Conservation (phyloP, 345 rosid genomes). For the Hirschfeldia incana region DNA sequence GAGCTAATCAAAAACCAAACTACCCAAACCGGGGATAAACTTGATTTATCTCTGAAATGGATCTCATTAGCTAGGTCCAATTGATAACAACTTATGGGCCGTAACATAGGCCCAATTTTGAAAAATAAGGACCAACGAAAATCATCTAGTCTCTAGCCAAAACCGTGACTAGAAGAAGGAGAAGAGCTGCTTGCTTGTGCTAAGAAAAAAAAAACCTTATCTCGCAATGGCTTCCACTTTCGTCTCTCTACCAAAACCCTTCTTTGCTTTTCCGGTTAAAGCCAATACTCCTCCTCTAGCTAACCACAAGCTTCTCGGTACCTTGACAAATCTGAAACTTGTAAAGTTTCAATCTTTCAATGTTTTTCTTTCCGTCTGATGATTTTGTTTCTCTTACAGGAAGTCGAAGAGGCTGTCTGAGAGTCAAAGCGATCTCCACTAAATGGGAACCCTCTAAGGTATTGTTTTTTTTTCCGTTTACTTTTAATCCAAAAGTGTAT, state of each 20-base stretch:
- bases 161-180: background rate
- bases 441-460: constrained; percentile 93
- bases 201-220: constrained; percentile 21
- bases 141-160: background rate
- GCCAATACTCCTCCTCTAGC: constrained; percentile 32
- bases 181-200: constrained; percentile 22
- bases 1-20: too few relatives aligned
- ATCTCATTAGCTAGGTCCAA: background rate
- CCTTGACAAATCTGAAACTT: background rate
- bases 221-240: constrained; percentile 46
- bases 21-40: too few relatives aligned
- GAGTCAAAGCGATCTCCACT: constrained; percentile 60
- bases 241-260: constrained; percentile 51
- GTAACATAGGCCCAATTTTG: background rate
- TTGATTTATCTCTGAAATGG: background rate
- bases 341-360: background rate
- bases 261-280: constrained; percentile 40
- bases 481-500: background rate
- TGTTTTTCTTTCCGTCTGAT: background rate
- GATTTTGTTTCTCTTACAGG: constrained; percentile 29
- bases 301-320: constrained; percentile 45
- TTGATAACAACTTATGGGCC: constrained; percentile 2
- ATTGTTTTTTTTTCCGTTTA: background rate
- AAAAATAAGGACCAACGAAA: constrained; percentile 2
- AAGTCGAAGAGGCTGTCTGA: constrained; percentile 48